Base-by-base conservation (phyloP, 768 basidiomycete species). In the Fomitopsis serialis region DNA sequence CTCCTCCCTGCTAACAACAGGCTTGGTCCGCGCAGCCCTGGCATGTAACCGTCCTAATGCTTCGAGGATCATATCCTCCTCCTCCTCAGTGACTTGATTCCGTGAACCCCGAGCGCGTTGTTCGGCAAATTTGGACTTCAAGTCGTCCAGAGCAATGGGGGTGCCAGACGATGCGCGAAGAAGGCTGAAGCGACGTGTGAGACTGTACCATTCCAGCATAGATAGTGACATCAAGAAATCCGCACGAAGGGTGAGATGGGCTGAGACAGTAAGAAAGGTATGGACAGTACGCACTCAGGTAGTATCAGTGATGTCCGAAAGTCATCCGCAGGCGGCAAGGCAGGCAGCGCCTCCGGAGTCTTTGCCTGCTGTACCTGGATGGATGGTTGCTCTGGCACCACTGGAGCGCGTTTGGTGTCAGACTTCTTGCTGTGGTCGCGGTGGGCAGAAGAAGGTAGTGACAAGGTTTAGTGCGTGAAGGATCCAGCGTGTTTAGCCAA, bases 231-330 rank as follows among this genome's bases (percentile, higher is more conserved):
- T 56, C 54, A 55, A 27, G 56, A 5, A 3, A 21, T 12, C 7
- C 19, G 35, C 9, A 7, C 9, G 9, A 19, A 49, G 19, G 22
- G 21, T 22, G 19, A 17, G 22, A 54, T 3, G 48, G 48, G n/a
- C 46, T 54, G 48, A 56, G 45, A 52, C 60, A 21, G 45, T 49
- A 52, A 37, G 36, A 15, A 48, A 35, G 48, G 43, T n/a, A 40
- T 12, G 24, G 21, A 44, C 21, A 11, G 19, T 24, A 75, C 87
- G 73, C 70, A 93, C 91, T 87, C 88, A 67, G 89, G 89, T 46
- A 93, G 71, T 62, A 93, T 91, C 65, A 87, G 78, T 55, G 89
- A 91, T 27, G 91, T 90, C 63, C 91, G 86, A 73, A 93, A 93
- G 69, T 90, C 82, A 73, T 79, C 81, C 42, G 76, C 72, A 9